Conservation (phyloP, 768 basidiomycete species). For the Cystobasidium tubakii region DNA sequence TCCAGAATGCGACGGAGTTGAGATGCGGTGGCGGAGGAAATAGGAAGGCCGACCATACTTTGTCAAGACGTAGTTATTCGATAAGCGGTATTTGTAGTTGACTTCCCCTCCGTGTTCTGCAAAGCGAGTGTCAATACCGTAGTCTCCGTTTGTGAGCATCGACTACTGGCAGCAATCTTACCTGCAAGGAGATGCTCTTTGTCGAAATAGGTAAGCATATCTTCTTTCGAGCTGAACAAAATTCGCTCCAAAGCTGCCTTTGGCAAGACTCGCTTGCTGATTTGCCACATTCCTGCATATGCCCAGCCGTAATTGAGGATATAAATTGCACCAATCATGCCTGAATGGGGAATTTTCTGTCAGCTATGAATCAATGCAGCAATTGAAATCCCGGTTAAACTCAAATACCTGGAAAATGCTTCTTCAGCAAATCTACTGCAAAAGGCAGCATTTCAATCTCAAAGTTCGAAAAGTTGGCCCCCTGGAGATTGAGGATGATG, state of each 20-base stretch:
- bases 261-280: conserved; percentile 44
- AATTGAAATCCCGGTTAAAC: too few species aligned
- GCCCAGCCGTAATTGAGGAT: conserved; percentile 45
- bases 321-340: conserved; percentile 35
- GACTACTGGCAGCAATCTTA: too few species aligned
- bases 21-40: conserved; percentile 14
- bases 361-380: conserved; percentile 29
- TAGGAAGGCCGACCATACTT: conserved; percentile 36
- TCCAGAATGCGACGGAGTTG: conserved; percentile 2
- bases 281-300: conserved; percentile 45
- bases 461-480: conserved; percentile 37
- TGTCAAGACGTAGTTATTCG: conserved; percentile 40
- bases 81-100: conserved; percentile 39
- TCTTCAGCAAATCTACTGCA: conserved; percentile 44
- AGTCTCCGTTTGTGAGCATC: too few species aligned
- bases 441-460: conserved; percentile 46
- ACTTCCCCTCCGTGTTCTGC: conserved; percentile 43
- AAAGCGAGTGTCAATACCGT: not conserved
- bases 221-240: conserved; percentile 42
- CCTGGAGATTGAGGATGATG: conserved; percentile 43
- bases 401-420: conserved; percentile 45
- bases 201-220: conserved; percentile 44
- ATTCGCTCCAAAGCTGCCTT: conserved; percentile 45
- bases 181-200: conserved; percentile 39
- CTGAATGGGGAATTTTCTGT: not conserved